Conservation (phyloP, 257 asterid species). For the Striga asiatica region DNA sequence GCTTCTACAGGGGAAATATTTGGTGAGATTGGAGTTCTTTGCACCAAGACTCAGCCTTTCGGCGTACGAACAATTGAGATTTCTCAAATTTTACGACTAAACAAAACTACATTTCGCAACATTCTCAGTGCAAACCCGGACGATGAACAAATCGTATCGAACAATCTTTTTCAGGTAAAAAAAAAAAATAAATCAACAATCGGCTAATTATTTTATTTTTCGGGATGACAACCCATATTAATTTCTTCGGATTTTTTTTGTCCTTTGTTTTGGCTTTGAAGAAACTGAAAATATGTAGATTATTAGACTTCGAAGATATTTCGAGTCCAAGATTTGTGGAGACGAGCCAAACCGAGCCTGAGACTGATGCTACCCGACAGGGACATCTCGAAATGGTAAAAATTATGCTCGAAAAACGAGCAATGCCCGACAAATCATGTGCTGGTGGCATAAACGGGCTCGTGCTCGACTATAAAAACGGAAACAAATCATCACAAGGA, state of each 20-base stretch:
- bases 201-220: neutral
- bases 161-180: constrained; percentile 30
- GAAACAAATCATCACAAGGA: constrained; percentile 9
- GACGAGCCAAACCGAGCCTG: constrained; percentile 10
- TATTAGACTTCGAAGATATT: constrained; percentile 21
- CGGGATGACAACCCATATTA: too few species aligned
- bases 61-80: constrained; percentile 37
- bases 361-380: constrained; percentile 16
- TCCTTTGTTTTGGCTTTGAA: constrained; percentile 11
- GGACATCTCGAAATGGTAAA: constrained; percentile 32
- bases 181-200: neutral
- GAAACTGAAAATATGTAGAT: constrained; percentile 40
- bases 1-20: constrained; percentile 35
- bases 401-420: constrained; percentile 26
- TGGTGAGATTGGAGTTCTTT: constrained; percentile 43
- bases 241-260: too few species aligned
- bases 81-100: constrained; percentile 33
- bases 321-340: constrained; percentile 13
- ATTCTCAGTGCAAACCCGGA: constrained; percentile 29
- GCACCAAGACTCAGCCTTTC: constrained; percentile 33
- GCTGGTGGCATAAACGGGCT: constrained; percentile 23
- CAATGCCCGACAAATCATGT: constrained; percentile 12
- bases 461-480: constrained; percentile 15
- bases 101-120: constrained; percentile 24
- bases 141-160: constrained; percentile 28